Percentiles rank a stretch among this genome's conserved stretches.
These are phyloP conservation scores for Xylariales sp. DNA, from an alignment of 2,329 filamentous ascomycete genomes.

Conservation along the genomic window DNA sequence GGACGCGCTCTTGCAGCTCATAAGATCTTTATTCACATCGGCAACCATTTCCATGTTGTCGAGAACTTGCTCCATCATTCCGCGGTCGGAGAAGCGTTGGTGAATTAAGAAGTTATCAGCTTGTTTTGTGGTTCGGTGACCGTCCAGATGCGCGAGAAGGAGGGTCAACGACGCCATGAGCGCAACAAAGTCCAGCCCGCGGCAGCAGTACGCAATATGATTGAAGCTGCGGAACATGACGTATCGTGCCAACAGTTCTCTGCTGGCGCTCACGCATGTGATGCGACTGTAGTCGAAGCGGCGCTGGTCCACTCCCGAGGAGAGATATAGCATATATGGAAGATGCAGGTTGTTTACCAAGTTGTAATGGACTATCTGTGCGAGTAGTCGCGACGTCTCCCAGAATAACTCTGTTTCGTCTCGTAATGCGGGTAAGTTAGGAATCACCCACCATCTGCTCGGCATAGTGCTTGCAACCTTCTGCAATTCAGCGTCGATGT, in stretches of 20 bases:
- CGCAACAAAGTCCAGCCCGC: conserved; percentile 37
- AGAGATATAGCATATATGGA: conserved; percentile 33
- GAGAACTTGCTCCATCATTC: conserved; percentile 3
- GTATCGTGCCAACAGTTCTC: conserved; percentile 35
- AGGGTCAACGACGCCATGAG: conserved; percentile 33
- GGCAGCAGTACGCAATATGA: conserved; percentile 29
- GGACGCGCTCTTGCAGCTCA: conserved; percentile 21
- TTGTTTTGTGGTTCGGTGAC: conserved; percentile 8
- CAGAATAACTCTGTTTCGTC: conserved; percentile 13
- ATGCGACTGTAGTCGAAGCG: conserved; percentile 34
- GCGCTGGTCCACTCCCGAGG: conserved; percentile 18
- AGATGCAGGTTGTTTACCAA: conserved; percentile 39
- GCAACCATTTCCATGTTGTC: conserved; percentile 12
- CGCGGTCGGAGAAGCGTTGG: conserved; percentile 5
- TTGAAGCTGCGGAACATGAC: conserved; percentile 28
- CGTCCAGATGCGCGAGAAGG: conserved; percentile 34
- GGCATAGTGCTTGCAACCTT: neutral
- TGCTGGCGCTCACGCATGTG: conserved; percentile 34
- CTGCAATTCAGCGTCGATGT: neutral
- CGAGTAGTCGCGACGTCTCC: conserved; percentile 30
- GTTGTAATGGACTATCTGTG: conserved; percentile 38
- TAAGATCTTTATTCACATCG: conserved; percentile 18
- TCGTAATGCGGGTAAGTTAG: conserved; percentile 1
- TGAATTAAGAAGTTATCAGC: conserved; percentile 6
- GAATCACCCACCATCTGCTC: neutral